Percentiles rank a stretch among this genome's conserved stretches.
Evolutionary conservation across 1,284 basidiomycete genomes (phyloP).

Genomic region (Pascua sp.): DNA sequence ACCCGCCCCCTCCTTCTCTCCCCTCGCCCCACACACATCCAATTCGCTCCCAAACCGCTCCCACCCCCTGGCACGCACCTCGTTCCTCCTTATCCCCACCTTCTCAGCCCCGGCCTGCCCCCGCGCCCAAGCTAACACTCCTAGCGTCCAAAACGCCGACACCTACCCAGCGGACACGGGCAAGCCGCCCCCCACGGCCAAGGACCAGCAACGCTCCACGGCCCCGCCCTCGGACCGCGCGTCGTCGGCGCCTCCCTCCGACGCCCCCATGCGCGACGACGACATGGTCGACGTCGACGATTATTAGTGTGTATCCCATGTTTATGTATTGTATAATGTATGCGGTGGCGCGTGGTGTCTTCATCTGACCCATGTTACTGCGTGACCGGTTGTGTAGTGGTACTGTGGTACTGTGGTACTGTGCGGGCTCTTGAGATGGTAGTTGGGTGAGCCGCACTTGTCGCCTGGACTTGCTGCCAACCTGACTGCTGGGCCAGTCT

Average conservation of each 20-base stretch:
- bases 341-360: background rate
- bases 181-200: background rate
- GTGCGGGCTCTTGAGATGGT: too few relatives aligned
- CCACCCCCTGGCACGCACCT: too few relatives aligned
- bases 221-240: background rate
- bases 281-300: conserved; percentile 4
- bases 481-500: too few relatives aligned
- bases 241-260: background rate
- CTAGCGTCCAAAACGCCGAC: conserved; percentile 7
- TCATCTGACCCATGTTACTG: background rate
- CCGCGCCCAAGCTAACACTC: background rate
- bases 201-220: background rate
- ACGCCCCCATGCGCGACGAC: background rate
- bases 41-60: too few relatives aligned
- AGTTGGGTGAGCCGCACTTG: too few relatives aligned
- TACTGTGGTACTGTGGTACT: too few relatives aligned
- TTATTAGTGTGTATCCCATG: conserved; percentile 3
- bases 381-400: too few relatives aligned
- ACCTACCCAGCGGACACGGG: conserved; percentile 12
- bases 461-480: too few relatives aligned
- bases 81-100: too few relatives aligned
- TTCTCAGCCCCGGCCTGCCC: too few relatives aligned
- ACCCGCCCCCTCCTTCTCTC: too few relatives aligned
- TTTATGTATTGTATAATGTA: background rate
- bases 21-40: too few relatives aligned